A percentile compares a stretch with the other conserved stretches of the same genome.
Evolutionary conservation across 805 yeast genomes (phyloP).

Genomic region (Nakazawaea siamensis): DNA sequence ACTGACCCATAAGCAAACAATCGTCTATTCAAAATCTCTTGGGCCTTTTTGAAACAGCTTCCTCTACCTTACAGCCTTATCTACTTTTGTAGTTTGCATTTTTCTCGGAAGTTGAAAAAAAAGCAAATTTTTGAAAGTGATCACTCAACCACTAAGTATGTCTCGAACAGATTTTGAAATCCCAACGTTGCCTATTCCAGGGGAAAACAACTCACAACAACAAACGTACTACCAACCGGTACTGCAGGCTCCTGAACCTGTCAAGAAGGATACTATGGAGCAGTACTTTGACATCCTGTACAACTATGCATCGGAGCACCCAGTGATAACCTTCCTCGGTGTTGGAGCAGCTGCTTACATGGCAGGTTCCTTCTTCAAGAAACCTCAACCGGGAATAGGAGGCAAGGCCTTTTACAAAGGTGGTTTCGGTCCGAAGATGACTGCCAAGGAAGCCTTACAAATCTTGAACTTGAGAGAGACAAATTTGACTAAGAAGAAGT

Average conservation of each 20-base stretch:
- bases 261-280: conserved; percentile 36
- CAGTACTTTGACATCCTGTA: conserved; percentile 56
- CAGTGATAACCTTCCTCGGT: conserved; percentile 65
- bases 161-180: conserved; percentile 31
- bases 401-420: conserved; percentile 74
- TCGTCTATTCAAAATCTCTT: too few relatives aligned
- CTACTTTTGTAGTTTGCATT: too few relatives aligned
- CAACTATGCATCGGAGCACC: conserved; percentile 65
- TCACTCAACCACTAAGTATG: conserved; percentile 1
- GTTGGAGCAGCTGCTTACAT: conserved; percentile 56
- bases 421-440: conserved; percentile 89
- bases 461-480: conserved; percentile 71
- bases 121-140: too few relatives aligned
- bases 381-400: conserved; percentile 54
- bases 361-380: conserved; percentile 60
- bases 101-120: too few relatives aligned
- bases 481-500: conserved; percentile 49
- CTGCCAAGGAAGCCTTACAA: conserved; percentile 79
- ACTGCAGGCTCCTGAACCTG: conserved; percentile 17
- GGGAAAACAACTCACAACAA: conserved; percentile 25
- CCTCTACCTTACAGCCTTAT: too few relatives aligned
- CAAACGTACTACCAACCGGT: conserved; percentile 13
- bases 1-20: too few relatives aligned
- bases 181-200: conserved; percentile 51
- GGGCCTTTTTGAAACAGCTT: too few relatives aligned